Conservation (phyloP, 208 protist genomes). For the Trypanosoma cruzi region DNA sequence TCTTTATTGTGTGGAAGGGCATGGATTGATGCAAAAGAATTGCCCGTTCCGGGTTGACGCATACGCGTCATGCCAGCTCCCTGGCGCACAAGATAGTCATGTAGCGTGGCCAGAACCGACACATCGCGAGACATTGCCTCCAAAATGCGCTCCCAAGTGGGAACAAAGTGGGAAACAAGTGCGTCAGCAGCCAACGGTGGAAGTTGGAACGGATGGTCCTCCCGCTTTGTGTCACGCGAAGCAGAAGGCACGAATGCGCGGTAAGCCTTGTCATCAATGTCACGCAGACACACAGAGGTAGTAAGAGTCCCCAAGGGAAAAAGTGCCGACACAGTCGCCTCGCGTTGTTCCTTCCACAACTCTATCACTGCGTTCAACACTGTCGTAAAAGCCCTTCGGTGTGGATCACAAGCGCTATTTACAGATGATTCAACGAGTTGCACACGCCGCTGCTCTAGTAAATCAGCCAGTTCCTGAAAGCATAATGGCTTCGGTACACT, state of each 20-base stretch:
- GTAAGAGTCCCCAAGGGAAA: slow-evolving; percentile 41
- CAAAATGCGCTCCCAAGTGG: slow-evolving; percentile 52
- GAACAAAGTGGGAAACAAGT: slow-evolving; percentile 39
- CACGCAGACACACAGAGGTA: slow-evolving; percentile 32
- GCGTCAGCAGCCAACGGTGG: slow-evolving; percentile 61
- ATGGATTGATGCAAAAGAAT: slow-evolving; percentile 38
- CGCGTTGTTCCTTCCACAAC: slow-evolving; percentile 42
- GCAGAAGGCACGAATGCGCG: slow-evolving; percentile 41
- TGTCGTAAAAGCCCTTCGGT: slow-evolving; percentile 5
- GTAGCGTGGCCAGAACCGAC: slow-evolving; percentile 34
- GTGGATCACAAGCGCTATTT: background rate
- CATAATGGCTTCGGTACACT: slow-evolving; percentile 20
- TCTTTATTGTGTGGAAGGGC: slow-evolving; percentile 21
- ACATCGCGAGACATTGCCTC: slow-evolving; percentile 31
- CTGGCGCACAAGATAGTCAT: slow-evolving; percentile 24
- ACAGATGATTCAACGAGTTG: background rate
- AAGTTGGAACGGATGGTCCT: slow-evolving; percentile 46
- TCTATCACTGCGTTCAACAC: slow-evolving; percentile 33
- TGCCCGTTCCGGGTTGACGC: background rate
- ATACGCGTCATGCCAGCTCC: background rate
- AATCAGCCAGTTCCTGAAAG: slow-evolving; percentile 10
- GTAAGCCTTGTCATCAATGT: slow-evolving; percentile 20
- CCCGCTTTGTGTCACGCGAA: slow-evolving; percentile 33
- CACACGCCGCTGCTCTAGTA: background rate
- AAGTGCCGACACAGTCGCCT: slow-evolving; percentile 41